A percentile compares a stretch with the other conserved stretches of the same genome.
phyloP scores from a whole-genome alignment of 768 basidiomycete genomes.

The Russula vinacea region DNA sequence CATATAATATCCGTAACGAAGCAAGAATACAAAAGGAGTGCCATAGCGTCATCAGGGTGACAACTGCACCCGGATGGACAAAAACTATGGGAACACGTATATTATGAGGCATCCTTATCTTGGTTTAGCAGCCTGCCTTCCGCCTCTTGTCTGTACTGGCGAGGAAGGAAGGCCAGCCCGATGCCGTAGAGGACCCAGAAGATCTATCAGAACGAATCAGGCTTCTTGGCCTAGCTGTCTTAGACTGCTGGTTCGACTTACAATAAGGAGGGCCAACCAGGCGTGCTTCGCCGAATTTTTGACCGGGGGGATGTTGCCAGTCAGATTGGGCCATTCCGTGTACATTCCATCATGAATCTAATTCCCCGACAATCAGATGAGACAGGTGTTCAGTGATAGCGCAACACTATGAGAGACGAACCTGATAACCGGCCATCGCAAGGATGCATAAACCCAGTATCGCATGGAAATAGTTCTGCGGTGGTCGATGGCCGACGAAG shows the following conservation, averaged over 20 bases:
- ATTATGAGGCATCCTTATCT: slow-evolving; percentile 10
- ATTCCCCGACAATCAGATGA: not conserved
- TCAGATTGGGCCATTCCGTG: slow-evolving; percentile 28
- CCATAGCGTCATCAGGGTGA: not conserved
- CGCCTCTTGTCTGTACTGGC: slow-evolving; percentile 21
- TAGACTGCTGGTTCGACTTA: not conserved
- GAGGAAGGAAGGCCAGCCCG: slow-evolving; percentile 18
- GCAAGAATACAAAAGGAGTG: not conserved
- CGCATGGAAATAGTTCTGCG: slow-evolving; percentile 45
- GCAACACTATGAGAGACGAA: slow-evolving; percentile 24
- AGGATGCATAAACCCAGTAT: slow-evolving; percentile 54
- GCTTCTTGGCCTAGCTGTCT: not conserved
- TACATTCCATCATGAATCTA: slow-evolving; percentile 21
- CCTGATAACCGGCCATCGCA: slow-evolving; percentile 49
- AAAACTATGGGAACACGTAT: not conserved
- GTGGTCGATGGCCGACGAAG: slow-evolving; percentile 38
- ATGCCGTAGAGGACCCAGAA: slow-evolving; percentile 21
- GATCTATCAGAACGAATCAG: slow-evolving; percentile 4
- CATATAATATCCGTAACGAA: not conserved
- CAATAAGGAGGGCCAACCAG: slow-evolving; percentile 25
- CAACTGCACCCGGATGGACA: not conserved
- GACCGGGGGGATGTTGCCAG: slow-evolving; percentile 20
- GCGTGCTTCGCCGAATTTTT: slow-evolving; percentile 14
- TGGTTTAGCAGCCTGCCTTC: slow-evolving; percentile 13
- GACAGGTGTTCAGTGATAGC: not conserved